A percentile compares a stretch with the other conserved stretches of the same genome.
Evolutionary conservation across 2,329 filamentous ascomycete genomes (phyloP).

Genomic region (Didymella sp.): DNA sequence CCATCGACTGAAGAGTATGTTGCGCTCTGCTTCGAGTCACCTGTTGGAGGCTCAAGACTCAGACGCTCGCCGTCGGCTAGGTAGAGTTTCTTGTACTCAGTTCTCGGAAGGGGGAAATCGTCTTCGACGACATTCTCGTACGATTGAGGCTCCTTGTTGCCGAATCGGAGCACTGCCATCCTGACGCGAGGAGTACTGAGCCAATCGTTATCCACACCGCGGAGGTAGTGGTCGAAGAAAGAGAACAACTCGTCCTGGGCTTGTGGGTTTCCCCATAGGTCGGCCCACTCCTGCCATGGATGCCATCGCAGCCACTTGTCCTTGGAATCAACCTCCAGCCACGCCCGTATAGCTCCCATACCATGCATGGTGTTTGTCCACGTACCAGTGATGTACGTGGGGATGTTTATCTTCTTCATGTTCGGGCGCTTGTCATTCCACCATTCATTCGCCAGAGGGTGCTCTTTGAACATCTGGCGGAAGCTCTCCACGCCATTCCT

Average conservation of each 20-base stretch:
- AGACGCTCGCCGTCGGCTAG: not conserved
- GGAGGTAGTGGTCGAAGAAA: not conserved
- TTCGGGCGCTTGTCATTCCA: conserved; percentile 32
- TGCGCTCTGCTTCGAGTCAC: not conserved
- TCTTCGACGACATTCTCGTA: not conserved
- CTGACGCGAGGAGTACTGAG: not conserved
- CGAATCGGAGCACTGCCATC: not conserved
- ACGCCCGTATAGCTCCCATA: not conserved
- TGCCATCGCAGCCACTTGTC: conserved; percentile 17
- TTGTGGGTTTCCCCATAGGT: conserved; percentile 23
- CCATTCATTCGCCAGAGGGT: conserved; percentile 23
- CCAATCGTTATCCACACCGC: not conserved
- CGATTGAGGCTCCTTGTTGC: not conserved
- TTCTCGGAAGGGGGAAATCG: not conserved
- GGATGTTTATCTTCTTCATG: conserved; percentile 28
- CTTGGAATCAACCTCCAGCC: not conserved
- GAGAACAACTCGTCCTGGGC: conserved; percentile 27
- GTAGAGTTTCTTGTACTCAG: not conserved
- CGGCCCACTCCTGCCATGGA: conserved; percentile 31
- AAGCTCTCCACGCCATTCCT: not conserved
- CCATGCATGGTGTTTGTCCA: not conserved
- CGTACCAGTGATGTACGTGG: conserved; percentile 18
- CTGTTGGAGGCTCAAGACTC: not conserved
- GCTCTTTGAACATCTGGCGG: not conserved
- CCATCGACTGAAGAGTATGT: not conserved